Percentiles rank a stretch among this genome's conserved stretches.
phyloP scores from a whole-genome alignment of 2,329 filamentous ascomycete genomes.

The Fusarium sp. region DNA sequence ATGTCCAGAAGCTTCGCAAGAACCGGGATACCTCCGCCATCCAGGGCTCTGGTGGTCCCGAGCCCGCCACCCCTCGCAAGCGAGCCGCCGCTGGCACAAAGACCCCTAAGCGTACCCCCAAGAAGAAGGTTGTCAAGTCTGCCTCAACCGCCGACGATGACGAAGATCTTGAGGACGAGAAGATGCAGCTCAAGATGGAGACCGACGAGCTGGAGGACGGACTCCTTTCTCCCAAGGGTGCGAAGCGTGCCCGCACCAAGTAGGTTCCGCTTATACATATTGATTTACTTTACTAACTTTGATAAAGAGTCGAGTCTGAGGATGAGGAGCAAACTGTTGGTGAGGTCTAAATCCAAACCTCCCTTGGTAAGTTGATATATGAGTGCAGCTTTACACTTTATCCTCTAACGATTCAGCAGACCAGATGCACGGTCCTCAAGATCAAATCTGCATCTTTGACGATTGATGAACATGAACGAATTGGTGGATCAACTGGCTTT shows the following conservation, averaged over 20 bases:
- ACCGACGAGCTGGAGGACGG: constrained; percentile 16
- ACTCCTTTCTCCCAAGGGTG: constrained; percentile 14
- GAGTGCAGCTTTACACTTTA: background rate
- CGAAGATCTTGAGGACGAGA: constrained; percentile 45
- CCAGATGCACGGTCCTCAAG: too few relatives aligned
- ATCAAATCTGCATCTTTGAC: background rate
- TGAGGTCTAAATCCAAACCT: constrained; percentile 18
- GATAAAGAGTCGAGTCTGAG: constrained; percentile 35
- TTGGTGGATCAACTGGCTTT: constrained; percentile 5
- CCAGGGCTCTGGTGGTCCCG: constrained; percentile 30
- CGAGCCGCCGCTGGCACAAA: constrained; percentile 12
- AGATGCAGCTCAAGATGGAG: constrained; percentile 49
- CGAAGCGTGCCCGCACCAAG: constrained; percentile 49
- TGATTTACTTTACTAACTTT: constrained; percentile 12
- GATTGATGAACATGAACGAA: background rate
- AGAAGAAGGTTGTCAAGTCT: constrained; percentile 45
- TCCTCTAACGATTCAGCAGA: constrained; percentile 1
- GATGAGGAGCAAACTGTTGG: constrained; percentile 4
- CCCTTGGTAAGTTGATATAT: constrained; percentile 7
- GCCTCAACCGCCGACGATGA: constrained; percentile 37
- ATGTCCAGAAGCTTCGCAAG: constrained; percentile 61
- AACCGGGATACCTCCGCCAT: constrained; percentile 50
- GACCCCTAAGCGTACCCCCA: constrained; percentile 50
- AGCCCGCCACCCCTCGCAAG: constrained; percentile 46
- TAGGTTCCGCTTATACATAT: constrained; percentile 8